Conservation (phyloP, 306 rosid species). For the Ceratonia siliqua region DNA sequence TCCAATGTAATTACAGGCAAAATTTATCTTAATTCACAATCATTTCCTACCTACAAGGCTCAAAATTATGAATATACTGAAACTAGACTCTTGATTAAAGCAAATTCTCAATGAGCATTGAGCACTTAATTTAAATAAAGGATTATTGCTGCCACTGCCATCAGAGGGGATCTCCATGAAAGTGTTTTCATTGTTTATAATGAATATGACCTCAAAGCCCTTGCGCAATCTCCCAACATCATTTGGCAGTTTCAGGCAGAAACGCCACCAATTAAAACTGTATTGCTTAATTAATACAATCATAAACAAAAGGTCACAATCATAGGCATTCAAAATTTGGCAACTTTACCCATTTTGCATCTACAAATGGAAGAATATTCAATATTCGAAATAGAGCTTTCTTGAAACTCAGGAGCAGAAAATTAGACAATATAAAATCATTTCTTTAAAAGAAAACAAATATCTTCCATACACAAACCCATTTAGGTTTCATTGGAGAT, state of each 20-base stretch:
- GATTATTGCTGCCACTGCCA: constrained; percentile 36
- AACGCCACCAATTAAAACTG: background rate
- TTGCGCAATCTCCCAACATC: too few species aligned
- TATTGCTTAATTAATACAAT: background rate
- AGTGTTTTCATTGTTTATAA: constrained; percentile 40
- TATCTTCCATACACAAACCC: background rate
- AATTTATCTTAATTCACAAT: background rate
- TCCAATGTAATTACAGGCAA: background rate
- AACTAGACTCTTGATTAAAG: background rate
- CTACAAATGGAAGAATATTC: too few species aligned
- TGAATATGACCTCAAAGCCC: too few species aligned
- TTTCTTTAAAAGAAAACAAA: background rate
- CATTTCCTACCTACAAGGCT: background rate
- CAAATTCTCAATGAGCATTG: background rate
- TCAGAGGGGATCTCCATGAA: constrained; percentile 51
- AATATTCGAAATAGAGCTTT: background rate
- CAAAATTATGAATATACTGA: background rate
- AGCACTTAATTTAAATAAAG: background rate
- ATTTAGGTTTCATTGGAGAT: background rate
- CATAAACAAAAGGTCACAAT: background rate
- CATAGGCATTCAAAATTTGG: background rate
- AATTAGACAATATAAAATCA: too few species aligned
- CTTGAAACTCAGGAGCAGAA: background rate
- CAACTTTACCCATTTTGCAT: too few species aligned
- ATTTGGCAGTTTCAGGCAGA: background rate